phyloP scores from a whole-genome alignment of 352 stramenopile genomes.

The Globisporangium okanoganense region DNA sequence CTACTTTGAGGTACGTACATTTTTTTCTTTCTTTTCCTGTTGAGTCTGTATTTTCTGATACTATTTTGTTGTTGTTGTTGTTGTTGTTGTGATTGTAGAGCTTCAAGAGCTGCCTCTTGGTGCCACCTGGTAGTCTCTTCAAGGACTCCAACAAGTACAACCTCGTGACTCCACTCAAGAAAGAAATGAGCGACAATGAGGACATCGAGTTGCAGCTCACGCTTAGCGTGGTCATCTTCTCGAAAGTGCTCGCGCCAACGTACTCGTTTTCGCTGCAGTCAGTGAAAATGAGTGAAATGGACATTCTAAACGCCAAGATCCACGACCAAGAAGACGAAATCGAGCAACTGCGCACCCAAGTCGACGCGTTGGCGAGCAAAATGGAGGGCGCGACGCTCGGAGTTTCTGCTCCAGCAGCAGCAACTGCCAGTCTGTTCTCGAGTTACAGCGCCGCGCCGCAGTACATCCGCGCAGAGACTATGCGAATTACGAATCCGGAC shows the following conservation, averaged over 20 bases:
- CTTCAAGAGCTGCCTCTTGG: constrained; percentile 10
- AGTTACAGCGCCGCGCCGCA: background rate
- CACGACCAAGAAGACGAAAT: constrained; percentile 12
- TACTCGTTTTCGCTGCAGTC: constrained; percentile 2
- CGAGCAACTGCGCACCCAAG: constrained; percentile 3
- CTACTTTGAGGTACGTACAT: constrained; percentile 7
- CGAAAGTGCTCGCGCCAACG: constrained; percentile 11
- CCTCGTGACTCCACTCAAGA: background rate
- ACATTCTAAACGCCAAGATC: constrained; percentile 7
- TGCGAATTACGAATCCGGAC: background rate
- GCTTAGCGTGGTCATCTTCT: constrained; percentile 2
- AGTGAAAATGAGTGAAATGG: constrained; percentile 7
- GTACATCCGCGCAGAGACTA: background rate
- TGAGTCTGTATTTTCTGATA: too few relatives aligned
- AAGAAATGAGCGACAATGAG: background rate
- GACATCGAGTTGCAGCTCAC: constrained; percentile 1
- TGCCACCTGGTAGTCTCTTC: background rate
- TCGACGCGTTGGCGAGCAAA: background rate
- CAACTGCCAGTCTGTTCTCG: background rate
- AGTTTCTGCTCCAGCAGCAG: background rate
- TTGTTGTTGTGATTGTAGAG: background rate
- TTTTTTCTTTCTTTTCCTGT: background rate
- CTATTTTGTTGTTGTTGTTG: too few relatives aligned
- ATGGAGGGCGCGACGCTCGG: background rate
- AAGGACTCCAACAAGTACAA: constrained; percentile 1